A percentile compares a stretch with the other conserved stretches of the same genome.
Conservation (phyloP, 495 filamentous ascomycete species). For the Penicillium cinerascens region DNA sequence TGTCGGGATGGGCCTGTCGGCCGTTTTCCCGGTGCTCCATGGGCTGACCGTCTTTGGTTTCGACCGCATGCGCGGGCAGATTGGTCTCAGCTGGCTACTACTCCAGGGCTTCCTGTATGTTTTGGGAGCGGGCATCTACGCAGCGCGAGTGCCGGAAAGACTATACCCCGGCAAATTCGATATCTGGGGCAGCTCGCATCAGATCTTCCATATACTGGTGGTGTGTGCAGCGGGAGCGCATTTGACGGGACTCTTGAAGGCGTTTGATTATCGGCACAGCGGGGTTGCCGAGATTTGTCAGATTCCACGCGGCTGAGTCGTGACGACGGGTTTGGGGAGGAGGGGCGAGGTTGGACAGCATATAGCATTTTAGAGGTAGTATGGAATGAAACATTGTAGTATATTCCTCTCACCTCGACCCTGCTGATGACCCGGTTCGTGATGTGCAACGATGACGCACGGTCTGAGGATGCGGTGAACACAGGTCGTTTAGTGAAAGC, state of each 20-base stretch:
- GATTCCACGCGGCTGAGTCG: conserved; percentile 27
- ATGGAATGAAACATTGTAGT: conserved; percentile 23
- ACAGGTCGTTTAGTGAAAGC: neutral
- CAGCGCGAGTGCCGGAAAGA: conserved; percentile 53
- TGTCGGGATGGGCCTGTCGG: conserved; percentile 80
- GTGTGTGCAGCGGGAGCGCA: conserved; percentile 58
- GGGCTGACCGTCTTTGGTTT: conserved; percentile 61
- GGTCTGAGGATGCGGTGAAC: conserved; percentile 17
- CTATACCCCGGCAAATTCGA: conserved; percentile 53
- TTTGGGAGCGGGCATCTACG: conserved; percentile 79
- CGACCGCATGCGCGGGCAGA: conserved; percentile 57
- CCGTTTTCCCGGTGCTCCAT: conserved; percentile 75
- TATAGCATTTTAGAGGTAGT: conserved; percentile 23
- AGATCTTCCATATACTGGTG: conserved; percentile 63
- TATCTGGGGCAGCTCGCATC: conserved; percentile 59
- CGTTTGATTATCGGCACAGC: conserved; percentile 55
- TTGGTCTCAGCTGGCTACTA: conserved; percentile 81
- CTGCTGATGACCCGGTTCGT: conserved; percentile 25
- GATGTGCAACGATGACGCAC: conserved; percentile 27
- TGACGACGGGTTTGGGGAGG: conserved; percentile 6
- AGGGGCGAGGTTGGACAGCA: conserved; percentile 24
- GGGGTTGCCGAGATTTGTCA: conserved; percentile 40
- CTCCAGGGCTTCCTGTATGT: conserved; percentile 82
- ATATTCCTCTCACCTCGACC: conserved; percentile 9
- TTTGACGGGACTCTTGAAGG: conserved; percentile 53